phyloP scores from a whole-genome alignment of 1,139 yeast genomes.

The Eremothecium coryli region DNA sequence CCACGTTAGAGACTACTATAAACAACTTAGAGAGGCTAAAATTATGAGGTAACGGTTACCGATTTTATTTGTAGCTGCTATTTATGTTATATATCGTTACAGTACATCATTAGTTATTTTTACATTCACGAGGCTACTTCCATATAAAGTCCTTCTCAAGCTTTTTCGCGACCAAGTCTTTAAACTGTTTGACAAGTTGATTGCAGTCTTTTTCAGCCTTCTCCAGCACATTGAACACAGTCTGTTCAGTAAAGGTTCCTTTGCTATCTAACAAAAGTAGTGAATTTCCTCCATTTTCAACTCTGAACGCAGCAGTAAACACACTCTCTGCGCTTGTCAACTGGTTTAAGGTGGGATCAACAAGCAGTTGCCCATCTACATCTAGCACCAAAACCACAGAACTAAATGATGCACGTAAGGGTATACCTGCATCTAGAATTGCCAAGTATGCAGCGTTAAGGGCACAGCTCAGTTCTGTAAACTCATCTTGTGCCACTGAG shows the following conservation, averaged over 20 bases:
- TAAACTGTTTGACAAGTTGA: constrained; percentile 36
- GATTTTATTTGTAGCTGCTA: neutral
- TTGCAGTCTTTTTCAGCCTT: constrained; percentile 41
- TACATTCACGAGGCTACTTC: constrained; percentile 7
- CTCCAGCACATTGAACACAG: constrained; percentile 43
- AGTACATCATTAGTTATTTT: no score
- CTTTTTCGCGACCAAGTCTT: constrained; percentile 41
- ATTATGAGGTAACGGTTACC: constrained; percentile 33
- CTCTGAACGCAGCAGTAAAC: constrained; percentile 32
- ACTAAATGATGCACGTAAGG: constrained; percentile 52
- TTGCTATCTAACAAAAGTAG: constrained; percentile 60
- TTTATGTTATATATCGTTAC: no score
- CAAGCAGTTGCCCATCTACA: constrained; percentile 32
- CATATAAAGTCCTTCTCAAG: constrained; percentile 37
- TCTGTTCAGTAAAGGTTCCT: constrained; percentile 56
- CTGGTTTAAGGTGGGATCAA: constrained; percentile 38
- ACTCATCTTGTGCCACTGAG: constrained; percentile 39
- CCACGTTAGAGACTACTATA: constrained; percentile 73
- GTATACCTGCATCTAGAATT: constrained; percentile 68
- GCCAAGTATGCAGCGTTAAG: constrained; percentile 69
- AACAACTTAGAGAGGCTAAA: constrained; percentile 65
- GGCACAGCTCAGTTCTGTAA: constrained; percentile 55
- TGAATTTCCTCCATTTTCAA: constrained; percentile 36
- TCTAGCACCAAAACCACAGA: constrained; percentile 42
- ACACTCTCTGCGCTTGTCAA: constrained; percentile 43